phyloP scores from a whole-genome alignment of 225 moss, liverwort and hornwort genomes.

The Pseudoscleropodium purum region DNA sequence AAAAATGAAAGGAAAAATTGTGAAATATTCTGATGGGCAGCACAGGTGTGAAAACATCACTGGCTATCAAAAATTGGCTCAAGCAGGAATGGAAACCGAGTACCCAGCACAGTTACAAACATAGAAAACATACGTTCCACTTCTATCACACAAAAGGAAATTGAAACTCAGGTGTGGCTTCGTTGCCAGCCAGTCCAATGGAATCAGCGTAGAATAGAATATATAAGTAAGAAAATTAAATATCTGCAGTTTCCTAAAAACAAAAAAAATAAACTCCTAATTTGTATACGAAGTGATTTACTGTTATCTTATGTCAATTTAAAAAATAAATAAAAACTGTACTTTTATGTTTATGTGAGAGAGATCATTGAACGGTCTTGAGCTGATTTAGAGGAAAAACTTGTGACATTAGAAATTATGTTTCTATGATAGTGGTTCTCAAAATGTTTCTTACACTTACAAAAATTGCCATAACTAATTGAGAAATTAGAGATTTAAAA shows the following conservation, averaged over 20 bases:
- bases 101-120: neutral
- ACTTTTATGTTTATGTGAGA: neutral
- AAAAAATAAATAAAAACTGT: neutral
- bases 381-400: neutral
- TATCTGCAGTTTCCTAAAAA: neutral
- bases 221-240: neutral
- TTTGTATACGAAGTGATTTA: neutral
- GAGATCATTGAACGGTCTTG: neutral
- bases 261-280: no score
- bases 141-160: neutral
- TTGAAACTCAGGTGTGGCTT: neutral
- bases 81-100: neutral
- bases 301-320: neutral
- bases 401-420: no score
- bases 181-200: neutral
- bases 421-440: neutral
- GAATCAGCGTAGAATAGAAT: neutral
- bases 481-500: neutral
- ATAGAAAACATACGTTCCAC: neutral
- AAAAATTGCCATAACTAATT: neutral
- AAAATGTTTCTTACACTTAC: neutral
- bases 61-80: neutral
- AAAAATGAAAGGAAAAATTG: neutral
- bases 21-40: neutral
- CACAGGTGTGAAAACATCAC: neutral